Evolutionary conservation across 73 alveolate species (phyloP), one percentile per base, ranked within the genome.

Genomic region (Paramecium sonneborni): DNA sequence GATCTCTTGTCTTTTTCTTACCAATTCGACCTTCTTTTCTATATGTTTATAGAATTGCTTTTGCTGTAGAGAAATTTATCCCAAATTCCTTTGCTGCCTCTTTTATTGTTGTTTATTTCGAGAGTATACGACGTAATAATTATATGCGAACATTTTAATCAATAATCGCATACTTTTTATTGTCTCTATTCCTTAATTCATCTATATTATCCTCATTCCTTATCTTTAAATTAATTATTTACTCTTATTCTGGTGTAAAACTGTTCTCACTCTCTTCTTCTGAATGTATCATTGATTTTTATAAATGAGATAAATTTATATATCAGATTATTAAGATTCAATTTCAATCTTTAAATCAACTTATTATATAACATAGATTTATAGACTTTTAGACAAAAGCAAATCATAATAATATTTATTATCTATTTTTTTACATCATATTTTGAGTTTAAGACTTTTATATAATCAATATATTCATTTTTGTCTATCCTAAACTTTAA

Each of bases 61-160:
- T 88, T 10, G 94, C 85, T 11, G 94, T 88, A 39, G 94, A 88
- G 70, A 88, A 88, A 56, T 88, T 88, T 7, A 88, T 20, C 37
- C 94, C 94, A 46, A 88, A 88, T 26, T 88, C 89, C 41, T 48
- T 67, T 15, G 94, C 94, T 15, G 94, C 94, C 67, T 88, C 94
- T 21, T 88, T 88, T 14, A 88, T 88, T 38, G 94, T 88, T 28
- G 87, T 38, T 32, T 88, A 21, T 24, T 88, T 88, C 5, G 90
- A 62, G 20, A 88, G 55, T 9, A 79, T 79, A 6, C 76, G 38
- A 23, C 72, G 44, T 62, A 79, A 44, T 39, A 79, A 24, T 43
- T 46, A 24, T 18, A 79, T 39, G 4, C 90, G 44, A 44, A 79
- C 44, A 41, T 21, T 14, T 39, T 79, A 79, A 23, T 79, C 90